Evolutionary conservation across 345 rosid genomes (phyloP), one percentile per base, ranked within the genome.

Genomic region (Clausena lansium): DNA sequence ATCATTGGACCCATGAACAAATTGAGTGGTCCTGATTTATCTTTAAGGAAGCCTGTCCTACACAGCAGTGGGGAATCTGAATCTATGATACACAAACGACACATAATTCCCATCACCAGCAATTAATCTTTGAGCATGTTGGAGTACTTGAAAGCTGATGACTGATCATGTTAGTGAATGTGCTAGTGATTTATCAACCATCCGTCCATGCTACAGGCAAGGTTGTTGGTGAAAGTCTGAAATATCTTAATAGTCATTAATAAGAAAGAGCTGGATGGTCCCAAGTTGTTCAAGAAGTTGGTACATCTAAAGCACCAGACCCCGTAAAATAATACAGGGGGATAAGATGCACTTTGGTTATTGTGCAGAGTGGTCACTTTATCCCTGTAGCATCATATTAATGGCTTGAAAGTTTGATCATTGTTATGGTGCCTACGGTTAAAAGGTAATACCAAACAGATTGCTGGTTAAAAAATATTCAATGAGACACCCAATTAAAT

Each of bases 321-420:
- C 32, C 67, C 11, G 5, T 15, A n/a, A 76, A 47, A 66, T 45
- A 70, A 35, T 27, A 73, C 17, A 41, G 1, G 50, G 50, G 61
- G 83, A 78, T 61, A 78, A 79, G 79, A 41, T 54, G 71, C 79
- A 57, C 74, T 71, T 71, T n/a, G 68, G 52, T 80, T 77, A 65
- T 76, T 77, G 77, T 27, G 76, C 38, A 5, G 79, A 41, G 15
- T n/a, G 65, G 82, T 82, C 85, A 71, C 74, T 83, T 82, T 87
- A 84, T 71, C 63, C 28, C 78, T 41, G 65, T 32, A 27, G 14
- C 58, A 27, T 74, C 58, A 28, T 13, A 41, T 47, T 45, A 20
- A 28, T 36, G 32, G 41, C 62, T 52, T 52, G 32, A 35, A 54
- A 54, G 7, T 47, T 50, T 1, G 74, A 28, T 54, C 0, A 1